Percentiles rank a stretch among this genome's conserved stretches.
These are phyloP conservation scores for Backusella tarrabulga DNA, from an alignment of 192 early-diverging fungal genomes.

Conservation along the genomic window DNA sequence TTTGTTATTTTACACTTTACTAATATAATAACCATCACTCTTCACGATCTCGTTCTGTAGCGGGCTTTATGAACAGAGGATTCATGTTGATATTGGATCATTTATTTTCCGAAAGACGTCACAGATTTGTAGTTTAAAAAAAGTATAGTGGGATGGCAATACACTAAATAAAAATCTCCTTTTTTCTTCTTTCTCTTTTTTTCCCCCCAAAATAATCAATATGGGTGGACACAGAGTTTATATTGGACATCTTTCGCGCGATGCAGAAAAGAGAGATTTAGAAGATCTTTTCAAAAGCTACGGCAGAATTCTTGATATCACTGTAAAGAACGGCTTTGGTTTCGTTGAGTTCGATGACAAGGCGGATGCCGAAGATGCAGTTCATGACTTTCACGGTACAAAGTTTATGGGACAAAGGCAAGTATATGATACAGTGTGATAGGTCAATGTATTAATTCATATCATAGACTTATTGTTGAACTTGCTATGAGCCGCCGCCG, in stretches of 20 bases:
- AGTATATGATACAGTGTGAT: not conserved
- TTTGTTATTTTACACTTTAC: too few relatives aligned
- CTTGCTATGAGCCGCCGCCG: conserved; percentile 66
- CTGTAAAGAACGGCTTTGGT: conserved; percentile 82
- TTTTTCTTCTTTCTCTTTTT: not conserved
- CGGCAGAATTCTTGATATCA: conserved; percentile 81
- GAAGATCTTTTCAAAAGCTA: conserved; percentile 80
- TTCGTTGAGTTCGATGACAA: conserved; percentile 92
- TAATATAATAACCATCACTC: too few relatives aligned
- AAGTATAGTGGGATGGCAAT: not conserved
- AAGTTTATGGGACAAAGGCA: conserved; percentile 86
- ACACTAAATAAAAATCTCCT: not conserved
- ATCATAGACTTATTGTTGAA: conserved; percentile 74
- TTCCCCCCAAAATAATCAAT: not conserved
- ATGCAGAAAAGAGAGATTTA: conserved; percentile 81
- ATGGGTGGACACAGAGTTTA: conserved; percentile 53
- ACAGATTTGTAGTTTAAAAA: too few relatives aligned
- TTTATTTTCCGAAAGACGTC: too few relatives aligned
- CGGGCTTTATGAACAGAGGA: too few relatives aligned
- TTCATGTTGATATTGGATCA: too few relatives aligned
- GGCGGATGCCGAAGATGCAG: conserved; percentile 88
- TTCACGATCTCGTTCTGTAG: too few relatives aligned
- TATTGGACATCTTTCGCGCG: conserved; percentile 82
- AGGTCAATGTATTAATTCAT: not conserved
- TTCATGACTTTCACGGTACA: conserved; percentile 79